Conservation (phyloP, 176 grass and related monocot species). For the Carex parvula region DNA sequence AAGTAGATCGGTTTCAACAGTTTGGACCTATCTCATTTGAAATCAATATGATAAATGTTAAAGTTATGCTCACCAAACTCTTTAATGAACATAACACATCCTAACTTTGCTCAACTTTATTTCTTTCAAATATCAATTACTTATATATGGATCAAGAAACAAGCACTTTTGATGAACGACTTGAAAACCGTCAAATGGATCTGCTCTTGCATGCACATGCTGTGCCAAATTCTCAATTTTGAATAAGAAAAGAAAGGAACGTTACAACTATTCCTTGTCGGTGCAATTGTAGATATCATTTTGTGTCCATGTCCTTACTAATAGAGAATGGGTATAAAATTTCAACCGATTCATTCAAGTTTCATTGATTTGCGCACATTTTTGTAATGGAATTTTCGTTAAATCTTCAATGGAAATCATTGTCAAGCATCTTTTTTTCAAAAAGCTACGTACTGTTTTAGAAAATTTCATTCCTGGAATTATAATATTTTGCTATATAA, state of each 20-base stretch:
- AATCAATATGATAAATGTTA: too few species aligned
- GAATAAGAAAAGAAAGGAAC: neutral
- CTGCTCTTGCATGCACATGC: neutral
- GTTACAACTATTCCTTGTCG: neutral
- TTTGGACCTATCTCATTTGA: too few species aligned
- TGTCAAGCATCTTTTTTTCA: neutral
- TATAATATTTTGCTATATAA: neutral
- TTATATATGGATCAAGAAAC: neutral
- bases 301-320: neutral
- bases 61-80: too few species aligned
- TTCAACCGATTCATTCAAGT: conserved; percentile 10
- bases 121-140: neutral
- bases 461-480: neutral
- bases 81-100: too few species aligned
- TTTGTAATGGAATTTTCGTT: neutral
- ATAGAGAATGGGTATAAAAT: neutral
- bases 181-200: neutral
- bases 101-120: neutral
- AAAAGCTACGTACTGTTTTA: neutral
- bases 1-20: too few species aligned
- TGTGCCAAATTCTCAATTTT: neutral
- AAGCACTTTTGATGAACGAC: neutral
- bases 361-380: neutral
- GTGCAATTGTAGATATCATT: conserved; percentile 7
- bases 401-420: neutral